These are phyloP conservation scores for Kalanchoe fedtschenkoi DNA, from an alignment of 164 flowering plant species.

Conservation along the genomic window DNA sequence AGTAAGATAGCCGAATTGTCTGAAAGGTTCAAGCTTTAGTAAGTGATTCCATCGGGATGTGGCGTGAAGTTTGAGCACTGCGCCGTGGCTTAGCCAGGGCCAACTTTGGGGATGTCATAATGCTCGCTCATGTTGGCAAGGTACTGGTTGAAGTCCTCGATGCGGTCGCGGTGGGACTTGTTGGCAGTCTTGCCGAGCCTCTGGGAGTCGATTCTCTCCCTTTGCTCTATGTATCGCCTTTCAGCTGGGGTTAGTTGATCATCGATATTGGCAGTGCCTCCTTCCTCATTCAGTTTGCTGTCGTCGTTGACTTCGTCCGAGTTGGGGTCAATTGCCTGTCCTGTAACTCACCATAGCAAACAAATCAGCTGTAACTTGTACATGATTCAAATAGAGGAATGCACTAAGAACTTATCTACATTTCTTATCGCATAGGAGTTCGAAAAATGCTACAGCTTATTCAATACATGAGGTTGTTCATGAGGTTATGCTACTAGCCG, in stretches of 20 bases:
- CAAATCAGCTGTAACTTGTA: neutral
- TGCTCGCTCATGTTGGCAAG: slow-evolving; percentile 29
- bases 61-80: neutral
- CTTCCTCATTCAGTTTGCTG: slow-evolving; percentile 7
- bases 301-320: slow-evolving; percentile 6
- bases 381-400: neutral
- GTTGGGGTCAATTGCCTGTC: neutral
- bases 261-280: slow-evolving; percentile 2
- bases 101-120: slow-evolving; percentile 32
- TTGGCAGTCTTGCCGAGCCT: slow-evolving; percentile 20
- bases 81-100: slow-evolving; percentile 19
- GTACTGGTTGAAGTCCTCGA: slow-evolving; percentile 29
- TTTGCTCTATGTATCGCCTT: slow-evolving; percentile 19
- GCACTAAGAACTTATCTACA: too few species aligned
- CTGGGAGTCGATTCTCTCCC: slow-evolving; percentile 14
- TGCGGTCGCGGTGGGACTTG: slow-evolving; percentile 26
- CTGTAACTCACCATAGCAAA: neutral
- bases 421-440: too few species aligned
- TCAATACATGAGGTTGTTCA: neutral
- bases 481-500: too few species aligned
- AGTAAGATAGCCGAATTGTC: neutral
- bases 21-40: neutral
- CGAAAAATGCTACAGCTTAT: too few species aligned
- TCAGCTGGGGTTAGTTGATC: slow-evolving; percentile 26
- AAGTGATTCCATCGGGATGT: neutral